Base-by-base conservation (phyloP, 2,329 filamentous ascomycete species). In the Samsoniella hepiali region DNA sequence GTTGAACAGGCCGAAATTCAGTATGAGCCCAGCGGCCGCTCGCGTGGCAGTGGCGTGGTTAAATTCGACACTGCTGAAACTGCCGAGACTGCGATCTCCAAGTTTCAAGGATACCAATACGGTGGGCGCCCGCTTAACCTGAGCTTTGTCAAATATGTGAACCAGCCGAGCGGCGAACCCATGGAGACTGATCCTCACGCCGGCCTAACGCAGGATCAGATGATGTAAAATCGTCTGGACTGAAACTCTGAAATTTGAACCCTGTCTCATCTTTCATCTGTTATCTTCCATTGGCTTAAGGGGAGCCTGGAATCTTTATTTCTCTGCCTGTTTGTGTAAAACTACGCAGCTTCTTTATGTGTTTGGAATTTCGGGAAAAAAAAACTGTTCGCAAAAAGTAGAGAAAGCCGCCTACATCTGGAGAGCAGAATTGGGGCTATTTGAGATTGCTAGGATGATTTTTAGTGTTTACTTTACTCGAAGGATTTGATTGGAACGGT, bases 1-100 rank as follows among this genome's bases (percentile, higher is more conserved):
- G 95, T 99, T 65, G 93, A 97, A 72, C 93, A 95, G 71, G 95
- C 95, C n/a, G 95, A 99, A 79, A 98, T 99, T 63, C 95, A 99
- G 78, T 98, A 99, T 73, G 95, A 99, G 76, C 90, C 91, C 4
- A 98, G 96, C 72, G 95, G 95, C 53, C 91, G 95, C 70, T 99
- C 95, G 65, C 90, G 93, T 67, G 95, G 95, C 67, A 95, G 91
- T 64, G 95, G 95, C 74, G 95, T 99, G n/a, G 95, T 99, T 63
- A 89, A 95, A 66, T 98, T 99, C 74, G 91, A 96, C 73, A 85
- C 79, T 61, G 79, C 86, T 17, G 88, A 93, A 9, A 96, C 93
- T 67, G 93, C 95, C 1, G 93, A 97, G 71, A 97, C 93, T 29
- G 90, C 94, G 53, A 98, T 99, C 71, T 86, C 91, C 72, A 99